These are phyloP conservation scores for Ramularia collo-cygni DNA, from an alignment of 2,329 filamentous ascomycete genomes.

Conservation along the genomic window DNA sequence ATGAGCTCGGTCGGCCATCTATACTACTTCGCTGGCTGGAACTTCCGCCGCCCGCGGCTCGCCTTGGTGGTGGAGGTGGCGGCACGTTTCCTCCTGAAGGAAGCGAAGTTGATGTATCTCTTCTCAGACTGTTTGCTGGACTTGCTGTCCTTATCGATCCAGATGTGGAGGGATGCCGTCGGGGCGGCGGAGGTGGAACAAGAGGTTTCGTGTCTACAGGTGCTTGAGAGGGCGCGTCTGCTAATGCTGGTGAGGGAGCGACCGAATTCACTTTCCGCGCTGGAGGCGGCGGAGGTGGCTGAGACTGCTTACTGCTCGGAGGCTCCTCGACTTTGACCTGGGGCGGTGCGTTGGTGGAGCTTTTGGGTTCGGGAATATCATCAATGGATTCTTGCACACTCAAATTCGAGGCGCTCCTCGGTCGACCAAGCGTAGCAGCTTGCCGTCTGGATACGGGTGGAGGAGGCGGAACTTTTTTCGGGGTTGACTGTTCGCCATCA, in stretches of 20 bases:
- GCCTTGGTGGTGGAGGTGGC: conserved; percentile 26
- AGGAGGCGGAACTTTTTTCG: conserved; percentile 37
- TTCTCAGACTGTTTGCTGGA: conserved; percentile 14
- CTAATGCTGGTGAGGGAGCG: conserved; percentile 2
- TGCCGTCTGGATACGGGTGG: conserved; percentile 44
- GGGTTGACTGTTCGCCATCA: conserved; percentile 1
- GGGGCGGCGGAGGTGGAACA: conserved; percentile 24
- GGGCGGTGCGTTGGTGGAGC: conserved; percentile 6
- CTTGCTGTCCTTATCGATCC: conserved; percentile 12
- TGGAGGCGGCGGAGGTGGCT: conserved; percentile 25
- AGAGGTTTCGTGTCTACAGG: conserved; percentile 8
- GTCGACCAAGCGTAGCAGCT: conserved; percentile 10
- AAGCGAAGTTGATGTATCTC: conserved; percentile 10
- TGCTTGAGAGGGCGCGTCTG: conserved; percentile 1
- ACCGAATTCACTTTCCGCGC: conserved; percentile 19
- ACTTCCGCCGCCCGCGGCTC: conserved; percentile 11
- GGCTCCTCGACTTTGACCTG: conserved; percentile 6
- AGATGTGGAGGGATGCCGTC: conserved; percentile 20
- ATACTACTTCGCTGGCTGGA: conserved; percentile 15
- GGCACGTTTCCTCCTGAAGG: conserved; percentile 12
- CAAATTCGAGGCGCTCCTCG: conserved; percentile 24
- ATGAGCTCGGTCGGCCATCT: conserved; percentile 14
- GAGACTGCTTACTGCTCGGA: conserved; percentile 9
- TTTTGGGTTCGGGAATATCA: conserved; percentile 1
- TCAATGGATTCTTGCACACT: conserved; percentile 11